These are phyloP conservation scores for Thelonectria discophora DNA, from an alignment of 2,329 filamentous ascomycete genomes.

Conservation along the genomic window DNA sequence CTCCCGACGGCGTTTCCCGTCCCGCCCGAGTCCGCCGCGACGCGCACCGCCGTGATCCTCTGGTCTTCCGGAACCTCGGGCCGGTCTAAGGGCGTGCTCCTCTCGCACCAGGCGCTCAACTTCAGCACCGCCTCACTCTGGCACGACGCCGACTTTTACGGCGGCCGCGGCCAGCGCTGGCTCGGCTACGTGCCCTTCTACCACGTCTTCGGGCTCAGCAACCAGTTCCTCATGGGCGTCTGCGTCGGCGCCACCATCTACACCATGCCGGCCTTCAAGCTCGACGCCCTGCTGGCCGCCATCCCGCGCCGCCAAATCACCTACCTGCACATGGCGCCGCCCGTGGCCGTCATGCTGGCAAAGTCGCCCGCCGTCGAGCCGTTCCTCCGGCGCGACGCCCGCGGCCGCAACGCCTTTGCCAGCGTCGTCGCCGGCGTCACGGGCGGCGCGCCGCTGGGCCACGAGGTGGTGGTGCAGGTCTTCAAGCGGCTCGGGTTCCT, in stretches of 20 bases:
- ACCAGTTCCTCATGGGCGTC: constrained; percentile 67
- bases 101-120: constrained; percentile 73
- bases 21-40: constrained; percentile 44
- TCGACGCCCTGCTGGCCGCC: constrained; percentile 68
- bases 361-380: constrained; percentile 75
- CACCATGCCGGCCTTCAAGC: constrained; percentile 76
- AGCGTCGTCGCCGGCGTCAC: constrained; percentile 62
- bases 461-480: constrained; percentile 65
- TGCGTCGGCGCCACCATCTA: constrained; percentile 67
- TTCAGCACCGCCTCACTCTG: constrained; percentile 63
- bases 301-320: constrained; percentile 72
- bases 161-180: constrained; percentile 49
- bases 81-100: constrained; percentile 77
- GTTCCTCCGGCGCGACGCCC: constrained; percentile 56
- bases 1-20: constrained; percentile 54
- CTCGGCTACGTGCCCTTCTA: constrained; percentile 77
- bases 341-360: constrained; percentile 73
- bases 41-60: constrained; percentile 65
- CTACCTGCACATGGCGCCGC: constrained; percentile 72
- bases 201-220: constrained; percentile 66
- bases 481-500: constrained; percentile 66
- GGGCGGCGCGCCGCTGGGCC: constrained; percentile 71
- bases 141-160: constrained; percentile 58
- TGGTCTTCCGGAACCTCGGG: constrained; percentile 73
- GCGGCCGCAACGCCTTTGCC: constrained; percentile 62